A percentile compares a stretch with the other conserved stretches of the same genome.
These are phyloP conservation scores for Sesbania bispinosa DNA, from an alignment of 306 rosid genomes.

Conservation along the genomic window DNA sequence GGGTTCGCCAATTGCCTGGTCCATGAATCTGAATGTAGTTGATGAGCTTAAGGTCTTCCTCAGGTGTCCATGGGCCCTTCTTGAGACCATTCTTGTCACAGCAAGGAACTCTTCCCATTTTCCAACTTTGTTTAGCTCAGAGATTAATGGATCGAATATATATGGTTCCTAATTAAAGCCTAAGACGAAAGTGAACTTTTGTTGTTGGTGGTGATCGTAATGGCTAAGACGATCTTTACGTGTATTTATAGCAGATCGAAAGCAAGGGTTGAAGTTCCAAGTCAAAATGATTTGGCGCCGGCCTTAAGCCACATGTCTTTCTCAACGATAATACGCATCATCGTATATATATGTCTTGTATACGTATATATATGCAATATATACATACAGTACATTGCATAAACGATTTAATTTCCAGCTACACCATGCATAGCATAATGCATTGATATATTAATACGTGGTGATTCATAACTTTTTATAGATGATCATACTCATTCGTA, in stretches of 20 bases:
- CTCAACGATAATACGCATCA: neutral
- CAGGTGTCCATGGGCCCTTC: slow-evolving; percentile 96
- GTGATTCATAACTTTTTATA: no score
- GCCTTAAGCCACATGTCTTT: slow-evolving; percentile 47
- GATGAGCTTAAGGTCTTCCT: slow-evolving; percentile 71
- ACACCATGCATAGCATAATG: neutral
- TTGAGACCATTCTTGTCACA: slow-evolving; percentile 83
- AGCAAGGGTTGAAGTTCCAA: slow-evolving; percentile 21
- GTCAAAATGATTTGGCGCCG: slow-evolving; percentile 91
- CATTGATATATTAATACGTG: neutral
- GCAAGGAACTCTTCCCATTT: slow-evolving; percentile 97
- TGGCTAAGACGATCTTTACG: slow-evolving; percentile 9
- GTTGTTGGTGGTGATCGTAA: slow-evolving; percentile 9
- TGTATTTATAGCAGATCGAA: slow-evolving; percentile 33
- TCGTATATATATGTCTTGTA: no score
- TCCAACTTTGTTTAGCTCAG: no score
- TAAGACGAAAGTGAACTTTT: neutral
- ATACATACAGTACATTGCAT: neutral
- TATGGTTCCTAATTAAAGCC: no score
- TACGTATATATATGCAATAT: neutral
- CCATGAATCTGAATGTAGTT: slow-evolving; percentile 63
- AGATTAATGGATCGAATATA: no score
- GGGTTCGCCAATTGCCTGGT: slow-evolving; percentile 80
- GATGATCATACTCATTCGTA: no score
- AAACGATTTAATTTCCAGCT: neutral